Percentiles rank a stretch among this genome's conserved stretches.
These are phyloP conservation scores for Phyllostachys edulis DNA, from an alignment of 176 grass and related monocot genomes.

Conservation along the genomic window DNA sequence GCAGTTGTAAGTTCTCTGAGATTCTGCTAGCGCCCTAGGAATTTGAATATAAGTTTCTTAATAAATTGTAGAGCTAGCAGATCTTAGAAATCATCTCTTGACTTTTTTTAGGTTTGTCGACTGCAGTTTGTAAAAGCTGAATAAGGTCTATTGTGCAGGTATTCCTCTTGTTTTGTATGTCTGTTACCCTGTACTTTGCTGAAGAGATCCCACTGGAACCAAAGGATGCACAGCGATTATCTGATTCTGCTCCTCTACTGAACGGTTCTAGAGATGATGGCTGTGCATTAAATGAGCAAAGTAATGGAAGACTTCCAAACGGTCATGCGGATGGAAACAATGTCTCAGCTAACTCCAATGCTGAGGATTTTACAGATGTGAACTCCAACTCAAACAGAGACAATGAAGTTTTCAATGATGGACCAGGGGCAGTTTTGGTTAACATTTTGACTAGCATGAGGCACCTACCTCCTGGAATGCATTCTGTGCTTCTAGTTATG, in stretches of 20 bases:
- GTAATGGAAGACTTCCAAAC: slow-evolving; percentile 45
- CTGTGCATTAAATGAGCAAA: slow-evolving; percentile 41
- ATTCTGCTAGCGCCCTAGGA: slow-evolving; percentile 23
- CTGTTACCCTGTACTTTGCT: slow-evolving; percentile 94
- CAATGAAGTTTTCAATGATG: slow-evolving; percentile 71
- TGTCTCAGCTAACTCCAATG: slow-evolving; percentile 28
- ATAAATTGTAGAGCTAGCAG: neutral
- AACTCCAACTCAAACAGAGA: slow-evolving; percentile 42
- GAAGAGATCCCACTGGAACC: slow-evolving; percentile 78
- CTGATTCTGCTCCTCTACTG: slow-evolving; percentile 90
- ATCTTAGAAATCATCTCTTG: neutral
- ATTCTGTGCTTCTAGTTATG: slow-evolving; percentile 97
- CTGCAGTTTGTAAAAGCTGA: slow-evolving; percentile 9
- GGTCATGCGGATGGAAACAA: slow-evolving; percentile 37
- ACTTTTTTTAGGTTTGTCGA: neutral
- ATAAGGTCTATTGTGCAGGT: slow-evolving; percentile 57
- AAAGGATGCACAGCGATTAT: slow-evolving; percentile 41
- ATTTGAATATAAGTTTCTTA: neutral
- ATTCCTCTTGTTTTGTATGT: slow-evolving; percentile 87
- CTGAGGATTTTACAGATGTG: slow-evolving; percentile 36
- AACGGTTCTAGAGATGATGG: slow-evolving; percentile 55
- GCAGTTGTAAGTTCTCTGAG: slow-evolving; percentile 81
- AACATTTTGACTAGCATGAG: slow-evolving; percentile 97
- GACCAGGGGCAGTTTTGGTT: slow-evolving; percentile 86
- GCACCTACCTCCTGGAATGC: slow-evolving; percentile 87